Evolutionary conservation across 2,329 filamentous ascomycete species (phyloP), one percentile per base, ranked within the genome.

Genomic region (Trichoderma cornu-damae): DNA sequence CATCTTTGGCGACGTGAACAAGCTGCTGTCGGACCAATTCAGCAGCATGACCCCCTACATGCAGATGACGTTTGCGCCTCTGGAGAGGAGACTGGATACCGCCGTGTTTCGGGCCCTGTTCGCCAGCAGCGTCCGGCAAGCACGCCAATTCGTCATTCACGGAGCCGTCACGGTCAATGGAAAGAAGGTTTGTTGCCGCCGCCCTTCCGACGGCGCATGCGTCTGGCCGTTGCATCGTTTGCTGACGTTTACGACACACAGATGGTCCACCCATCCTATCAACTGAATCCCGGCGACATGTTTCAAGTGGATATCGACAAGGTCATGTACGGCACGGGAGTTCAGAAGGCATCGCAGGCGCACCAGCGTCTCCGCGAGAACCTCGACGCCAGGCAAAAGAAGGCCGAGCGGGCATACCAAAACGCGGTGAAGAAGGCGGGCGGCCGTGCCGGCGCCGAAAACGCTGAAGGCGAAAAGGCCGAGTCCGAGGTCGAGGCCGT

Each of bases 201-300:
- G 16, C 3, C 2, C 3, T 49, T 6, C 34, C 9, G 9, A 16
- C 11, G 4, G 3, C 12, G 2, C 12, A 6, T 18, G 3, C 38
- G 34, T 5, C 30, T 30, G 16, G 5, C 16, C 8, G 6, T 43
- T 47, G 1, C 7, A n/a, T n/a, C n/a, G 12, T 26, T 16, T 34
- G 35, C 60, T 63, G n/a, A 64, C 51, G 7, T 8, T 22, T n/a
- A n/a, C n/a, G n/a, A n/a, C 34, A 43, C 42, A 42, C 56, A 96
- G 93, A 96, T 97, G 89, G 80, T 82, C 62, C 89, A 94, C 69
- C 92, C 94, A 7, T 88, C 90, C 56, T 99, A 99, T 72, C 85
- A 91, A 63, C 82, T 99, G 37, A 99, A 99, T 72, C 95, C 94
- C 2, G 94, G 94, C 64, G 94, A 99, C 71, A 90, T 99, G 85